phyloP scores from a whole-genome alignment of 495 filamentous ascomycete genomes.

The Aspergillus steynii region DNA sequence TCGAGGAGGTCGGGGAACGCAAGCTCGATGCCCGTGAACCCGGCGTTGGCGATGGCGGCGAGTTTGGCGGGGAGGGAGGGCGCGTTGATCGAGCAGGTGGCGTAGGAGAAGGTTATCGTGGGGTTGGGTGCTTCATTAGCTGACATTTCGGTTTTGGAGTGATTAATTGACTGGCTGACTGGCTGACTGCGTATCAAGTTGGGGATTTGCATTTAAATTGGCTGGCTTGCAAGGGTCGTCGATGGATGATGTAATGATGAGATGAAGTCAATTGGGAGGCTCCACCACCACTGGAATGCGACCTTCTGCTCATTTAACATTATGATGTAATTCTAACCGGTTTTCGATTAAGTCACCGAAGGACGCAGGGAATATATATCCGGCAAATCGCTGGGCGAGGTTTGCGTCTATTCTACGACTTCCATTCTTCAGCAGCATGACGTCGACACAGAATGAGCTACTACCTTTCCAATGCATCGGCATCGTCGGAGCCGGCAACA shows the following conservation, averaged over 20 bases:
- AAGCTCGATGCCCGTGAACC: conserved; percentile 72
- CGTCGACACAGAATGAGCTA: conserved; percentile 9
- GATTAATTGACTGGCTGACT: too few species aligned
- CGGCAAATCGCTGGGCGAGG: not conserved
- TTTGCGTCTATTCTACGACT: not conserved
- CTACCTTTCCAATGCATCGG: conserved; percentile 51
- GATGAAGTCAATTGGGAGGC: not conserved
- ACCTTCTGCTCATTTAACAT: too few species aligned
- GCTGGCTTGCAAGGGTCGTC: too few species aligned
- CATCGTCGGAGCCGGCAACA: conserved; percentile 64
- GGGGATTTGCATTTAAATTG: too few species aligned
- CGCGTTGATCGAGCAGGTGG: conserved; percentile 62
- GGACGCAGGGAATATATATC: not conserved
- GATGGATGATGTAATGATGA: conserved; percentile 19
- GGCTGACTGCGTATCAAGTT: too few species aligned
- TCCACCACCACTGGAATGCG: not conserved
- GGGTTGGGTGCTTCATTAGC: conserved; percentile 13
- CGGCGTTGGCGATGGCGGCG: conserved; percentile 62
- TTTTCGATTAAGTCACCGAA: not conserved
- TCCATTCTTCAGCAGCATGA: not conserved
- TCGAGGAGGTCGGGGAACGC: conserved; percentile 73
- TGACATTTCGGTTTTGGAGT: conserved; percentile 2
- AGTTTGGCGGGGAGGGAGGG: conserved; percentile 65
- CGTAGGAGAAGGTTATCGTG: conserved; percentile 62
- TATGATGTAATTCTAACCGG: not conserved